Percentiles rank a stretch among this genome's conserved stretches.
These are phyloP conservation scores for Phytophthora citrophthora DNA, from an alignment of 352 stramenopile species.

Conservation along the genomic window DNA sequence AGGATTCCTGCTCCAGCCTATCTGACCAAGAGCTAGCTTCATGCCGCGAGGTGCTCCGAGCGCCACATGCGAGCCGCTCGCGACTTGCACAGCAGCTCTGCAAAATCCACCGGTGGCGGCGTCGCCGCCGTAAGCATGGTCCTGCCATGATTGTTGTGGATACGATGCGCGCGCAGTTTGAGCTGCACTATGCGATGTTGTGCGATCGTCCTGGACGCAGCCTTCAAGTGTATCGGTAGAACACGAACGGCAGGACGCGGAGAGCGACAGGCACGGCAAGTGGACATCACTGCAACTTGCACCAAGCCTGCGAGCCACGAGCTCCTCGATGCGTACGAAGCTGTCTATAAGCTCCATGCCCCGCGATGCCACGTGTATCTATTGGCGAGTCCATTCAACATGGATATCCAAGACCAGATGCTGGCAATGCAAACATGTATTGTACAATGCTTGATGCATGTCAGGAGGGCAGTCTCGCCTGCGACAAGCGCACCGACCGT, in stretches of 20 bases:
- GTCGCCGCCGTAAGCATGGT: slow-evolving; percentile 17
- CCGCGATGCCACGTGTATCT: slow-evolving; percentile 9
- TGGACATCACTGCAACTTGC: slow-evolving; percentile 14
- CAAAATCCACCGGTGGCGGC: slow-evolving; percentile 34
- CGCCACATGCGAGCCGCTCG: slow-evolving; percentile 21
- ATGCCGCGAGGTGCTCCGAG: neutral
- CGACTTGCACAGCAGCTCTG: slow-evolving; percentile 29
- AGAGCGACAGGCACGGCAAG: slow-evolving; percentile 28
- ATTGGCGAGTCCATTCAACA: no score
- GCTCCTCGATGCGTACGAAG: neutral
- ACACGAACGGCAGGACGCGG: slow-evolving; percentile 16
- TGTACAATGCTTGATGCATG: neutral
- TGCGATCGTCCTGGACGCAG: slow-evolving; percentile 7
- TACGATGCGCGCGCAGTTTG: slow-evolving; percentile 1
- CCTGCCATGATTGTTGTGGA: slow-evolving; percentile 19
- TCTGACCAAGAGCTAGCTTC: slow-evolving; percentile 25
- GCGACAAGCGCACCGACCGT: slow-evolving; percentile 30
- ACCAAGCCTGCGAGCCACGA: slow-evolving; percentile 5
- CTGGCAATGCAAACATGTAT: neutral
- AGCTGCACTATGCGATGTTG: slow-evolving; percentile 1
- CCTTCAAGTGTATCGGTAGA: slow-evolving; percentile 25
- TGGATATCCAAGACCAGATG: slow-evolving; percentile 13
- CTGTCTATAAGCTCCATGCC: slow-evolving; percentile 1
- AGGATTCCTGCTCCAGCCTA: slow-evolving; percentile 23
- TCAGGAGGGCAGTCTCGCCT: slow-evolving; percentile 24